phyloP scores from a whole-genome alignment of 441 rosid genomes.

The Populus hybrid region DNA sequence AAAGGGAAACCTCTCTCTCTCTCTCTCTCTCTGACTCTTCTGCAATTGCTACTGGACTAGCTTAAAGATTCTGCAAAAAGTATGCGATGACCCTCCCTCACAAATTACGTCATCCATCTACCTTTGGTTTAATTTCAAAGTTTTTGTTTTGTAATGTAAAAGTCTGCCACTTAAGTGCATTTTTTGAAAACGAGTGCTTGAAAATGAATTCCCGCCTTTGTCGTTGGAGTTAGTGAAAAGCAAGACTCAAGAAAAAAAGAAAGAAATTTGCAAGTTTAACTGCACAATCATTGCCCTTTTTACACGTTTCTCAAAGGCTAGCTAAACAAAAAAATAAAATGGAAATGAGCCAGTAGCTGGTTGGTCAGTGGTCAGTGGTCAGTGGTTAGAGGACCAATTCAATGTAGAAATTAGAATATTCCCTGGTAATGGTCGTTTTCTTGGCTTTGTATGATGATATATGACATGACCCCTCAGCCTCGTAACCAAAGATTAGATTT shows the following conservation, averaged over 20 bases:
- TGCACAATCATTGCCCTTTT: background rate
- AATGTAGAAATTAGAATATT: background rate
- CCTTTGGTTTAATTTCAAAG: background rate
- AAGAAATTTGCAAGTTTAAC: background rate
- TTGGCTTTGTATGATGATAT: background rate
- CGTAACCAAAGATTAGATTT: background rate
- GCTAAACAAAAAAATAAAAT: background rate
- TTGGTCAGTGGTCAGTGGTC: background rate
- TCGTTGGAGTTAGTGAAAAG: background rate
- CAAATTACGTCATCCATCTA: background rate
- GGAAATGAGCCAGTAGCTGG: background rate
- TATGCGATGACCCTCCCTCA: background rate
- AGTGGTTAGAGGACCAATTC: background rate
- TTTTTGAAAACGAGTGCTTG: background rate
- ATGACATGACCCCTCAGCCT: background rate
- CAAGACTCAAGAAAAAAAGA: background rate
- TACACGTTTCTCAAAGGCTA: background rate
- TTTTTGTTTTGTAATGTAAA: background rate
- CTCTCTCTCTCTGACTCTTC: background rate
- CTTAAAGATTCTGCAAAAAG: conserved; percentile 10
- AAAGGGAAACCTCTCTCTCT: background rate
- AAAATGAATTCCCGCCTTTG: background rate
- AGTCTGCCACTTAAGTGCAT: background rate
- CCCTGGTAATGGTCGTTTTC: background rate
- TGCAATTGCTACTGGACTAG: background rate